phyloP scores from a whole-genome alignment of 345 rosid genomes.

The Aurinia saxatilis region DNA sequence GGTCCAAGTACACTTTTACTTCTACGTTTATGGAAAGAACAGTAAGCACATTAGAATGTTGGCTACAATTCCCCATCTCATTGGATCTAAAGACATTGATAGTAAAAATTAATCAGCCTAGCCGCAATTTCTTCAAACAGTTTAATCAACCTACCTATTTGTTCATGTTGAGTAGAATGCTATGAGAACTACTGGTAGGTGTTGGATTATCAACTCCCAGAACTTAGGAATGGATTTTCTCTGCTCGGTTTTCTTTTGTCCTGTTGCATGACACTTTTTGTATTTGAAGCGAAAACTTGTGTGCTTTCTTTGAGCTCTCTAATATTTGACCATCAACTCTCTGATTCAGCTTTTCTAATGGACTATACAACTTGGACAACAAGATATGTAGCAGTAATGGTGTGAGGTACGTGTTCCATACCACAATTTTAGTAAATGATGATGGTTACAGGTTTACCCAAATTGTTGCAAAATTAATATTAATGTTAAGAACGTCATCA shows the following conservation, averaged over 20 bases:
- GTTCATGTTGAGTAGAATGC: neutral
- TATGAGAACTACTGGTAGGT: neutral
- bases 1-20: neutral
- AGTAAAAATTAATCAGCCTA: neutral
- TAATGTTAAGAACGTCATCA: neutral
- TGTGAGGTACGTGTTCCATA: constrained; percentile 24
- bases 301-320: neutral
- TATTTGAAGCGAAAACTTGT: neutral
- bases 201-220: neutral
- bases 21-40: neutral
- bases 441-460: neutral
- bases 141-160: neutral
- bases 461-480: neutral
- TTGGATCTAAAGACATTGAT: neutral
- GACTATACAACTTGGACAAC: constrained; percentile 30
- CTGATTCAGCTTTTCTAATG: constrained; percentile 42
- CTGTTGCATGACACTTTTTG: neutral
- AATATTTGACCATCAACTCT: constrained; percentile 10
- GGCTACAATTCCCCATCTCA: neutral
- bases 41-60: neutral
- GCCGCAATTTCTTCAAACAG: neutral
- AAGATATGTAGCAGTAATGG: constrained; percentile 12
- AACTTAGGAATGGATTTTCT: neutral
- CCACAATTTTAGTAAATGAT: neutral
- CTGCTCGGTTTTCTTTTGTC: neutral